Conservation (phyloP, 2,329 filamentous ascomycete species). For the Parascedosporium putredinis region DNA sequence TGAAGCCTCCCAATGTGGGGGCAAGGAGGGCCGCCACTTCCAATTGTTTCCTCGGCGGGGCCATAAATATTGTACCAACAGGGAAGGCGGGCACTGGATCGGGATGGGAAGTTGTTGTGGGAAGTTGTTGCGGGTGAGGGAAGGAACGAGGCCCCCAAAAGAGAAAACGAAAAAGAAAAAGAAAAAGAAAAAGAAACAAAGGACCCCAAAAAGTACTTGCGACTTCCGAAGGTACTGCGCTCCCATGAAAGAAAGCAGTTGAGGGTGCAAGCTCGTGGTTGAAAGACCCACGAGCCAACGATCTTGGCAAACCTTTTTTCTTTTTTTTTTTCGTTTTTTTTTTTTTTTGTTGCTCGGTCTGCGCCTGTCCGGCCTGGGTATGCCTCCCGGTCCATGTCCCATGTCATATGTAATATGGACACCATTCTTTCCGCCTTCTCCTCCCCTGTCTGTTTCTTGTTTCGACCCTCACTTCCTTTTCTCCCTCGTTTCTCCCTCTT, state of each 20-base stretch:
- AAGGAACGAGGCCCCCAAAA: too few relatives aligned
- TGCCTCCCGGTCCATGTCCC: background rate
- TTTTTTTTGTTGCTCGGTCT: slow-evolving; percentile 2
- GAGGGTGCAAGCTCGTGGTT: background rate
- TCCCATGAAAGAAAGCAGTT: background rate
- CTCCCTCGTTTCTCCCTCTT: background rate
- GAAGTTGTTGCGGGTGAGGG: too few relatives aligned
- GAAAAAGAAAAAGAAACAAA: background rate
- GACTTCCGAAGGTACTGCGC: too few relatives aligned
- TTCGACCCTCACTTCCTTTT: slow-evolving; percentile 1
- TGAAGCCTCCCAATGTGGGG: background rate
- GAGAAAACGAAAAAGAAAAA: background rate
- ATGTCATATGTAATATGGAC: too few relatives aligned
- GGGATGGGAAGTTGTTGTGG: too few relatives aligned
- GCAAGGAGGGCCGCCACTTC: background rate
- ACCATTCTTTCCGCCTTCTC: background rate
- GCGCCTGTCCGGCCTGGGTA: background rate
- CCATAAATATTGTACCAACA: background rate
- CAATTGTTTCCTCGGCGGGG: background rate
- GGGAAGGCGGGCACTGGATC: too few relatives aligned
- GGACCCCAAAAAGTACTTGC: background rate
- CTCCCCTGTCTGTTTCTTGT: background rate
- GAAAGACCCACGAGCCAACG: background rate
- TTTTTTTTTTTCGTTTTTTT: background rate
- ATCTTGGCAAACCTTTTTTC: background rate